These are phyloP conservation scores for Zygoascus bituminiphila DNA, from an alignment of 805 yeast genomes.

Conservation along the genomic window DNA sequence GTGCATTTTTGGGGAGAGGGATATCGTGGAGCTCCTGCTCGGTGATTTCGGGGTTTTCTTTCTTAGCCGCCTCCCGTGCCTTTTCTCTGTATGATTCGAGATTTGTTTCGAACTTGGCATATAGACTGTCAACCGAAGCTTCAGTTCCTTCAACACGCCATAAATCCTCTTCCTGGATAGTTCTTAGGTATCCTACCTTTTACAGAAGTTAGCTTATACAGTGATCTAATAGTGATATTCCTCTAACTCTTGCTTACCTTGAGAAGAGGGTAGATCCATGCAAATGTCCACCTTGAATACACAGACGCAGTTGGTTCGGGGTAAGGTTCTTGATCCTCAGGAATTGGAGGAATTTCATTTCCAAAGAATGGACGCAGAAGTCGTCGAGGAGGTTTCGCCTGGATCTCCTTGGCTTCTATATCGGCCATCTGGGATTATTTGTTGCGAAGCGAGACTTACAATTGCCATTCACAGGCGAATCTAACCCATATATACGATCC, in stretches of 20 bases:
- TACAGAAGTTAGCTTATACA: neutral
- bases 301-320: slow-evolving; percentile 18
- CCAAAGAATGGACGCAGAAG: slow-evolving; percentile 19
- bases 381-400: slow-evolving; percentile 2
- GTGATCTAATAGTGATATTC: neutral
- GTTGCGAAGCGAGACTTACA: too few species aligned
- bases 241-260: slow-evolving; percentile 13
- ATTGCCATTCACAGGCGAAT: too few species aligned
- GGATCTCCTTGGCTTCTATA: neutral
- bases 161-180: slow-evolving; percentile 50
- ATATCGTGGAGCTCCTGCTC: slow-evolving; percentile 27
- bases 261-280: slow-evolving; percentile 20
- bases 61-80: slow-evolving; percentile 23
- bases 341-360: slow-evolving; percentile 19
- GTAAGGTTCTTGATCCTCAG: slow-evolving; percentile 13
- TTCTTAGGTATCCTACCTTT: slow-evolving; percentile 51
- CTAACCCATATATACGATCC: too few species aligned
- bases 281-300: slow-evolving; percentile 12
- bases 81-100: slow-evolving; percentile 25
- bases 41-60: slow-evolving; percentile 32
- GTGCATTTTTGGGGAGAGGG: slow-evolving; percentile 17
- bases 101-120: slow-evolving; percentile 28
- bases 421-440: neutral
- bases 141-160: slow-evolving; percentile 35
- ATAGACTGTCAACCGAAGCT: slow-evolving; percentile 29